Base-by-base conservation (phyloP, 495 filamentous ascomycete genomes). In the Neurospora sp. region DNA sequence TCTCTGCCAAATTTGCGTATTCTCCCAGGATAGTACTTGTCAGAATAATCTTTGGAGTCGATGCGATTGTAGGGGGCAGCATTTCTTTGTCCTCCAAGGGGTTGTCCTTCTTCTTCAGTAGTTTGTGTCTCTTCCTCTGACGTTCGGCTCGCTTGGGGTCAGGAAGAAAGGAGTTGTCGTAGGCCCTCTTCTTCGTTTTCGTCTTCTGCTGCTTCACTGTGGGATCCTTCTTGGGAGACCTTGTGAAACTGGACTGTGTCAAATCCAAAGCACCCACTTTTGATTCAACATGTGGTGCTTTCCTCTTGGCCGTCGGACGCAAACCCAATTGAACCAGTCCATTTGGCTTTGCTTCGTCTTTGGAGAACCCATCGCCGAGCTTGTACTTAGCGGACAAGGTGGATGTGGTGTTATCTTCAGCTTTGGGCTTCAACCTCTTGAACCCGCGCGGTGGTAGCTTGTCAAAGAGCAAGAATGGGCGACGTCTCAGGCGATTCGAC, bases 311-410 rank as follows among this genome's bases (percentile, higher is more conserved):
- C 11, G 68, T 73, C 5, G 27, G 53, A 65, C 22, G 53, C 27
- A 65, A 65, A 6, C 53, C 53, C 39, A 76, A 37, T 16, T 73
- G 39, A 18, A 70, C 48, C 35, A 73, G 37, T 1, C 77, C 76
- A 42, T 72, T 73, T 38, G 74, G 76, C 61, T 69, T 79, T 12
- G 74, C 74, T 42, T 79, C 77, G 1, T 71, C 68, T 11, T 73
- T 74, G 9, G 77, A 77, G 65, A 79, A 79, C 4, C 77, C 77
- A 10, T 79, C 77, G 12, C 76, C 77, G 12, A 71, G 46, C 16
- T 38, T 61, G 70, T 69, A 68, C 14, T 41, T 72, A 20, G 44
- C n/a, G 5, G 16, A 7, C 9, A 27, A n/a, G 0, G 42, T 14
- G 39, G 48, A 0, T n/a, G 20, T 44, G 18, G 4, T 38, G 35